Percentiles rank a stretch among this genome's conserved stretches.
Conservation (phyloP, 345 rosid species). For the Citrus medica region DNA sequence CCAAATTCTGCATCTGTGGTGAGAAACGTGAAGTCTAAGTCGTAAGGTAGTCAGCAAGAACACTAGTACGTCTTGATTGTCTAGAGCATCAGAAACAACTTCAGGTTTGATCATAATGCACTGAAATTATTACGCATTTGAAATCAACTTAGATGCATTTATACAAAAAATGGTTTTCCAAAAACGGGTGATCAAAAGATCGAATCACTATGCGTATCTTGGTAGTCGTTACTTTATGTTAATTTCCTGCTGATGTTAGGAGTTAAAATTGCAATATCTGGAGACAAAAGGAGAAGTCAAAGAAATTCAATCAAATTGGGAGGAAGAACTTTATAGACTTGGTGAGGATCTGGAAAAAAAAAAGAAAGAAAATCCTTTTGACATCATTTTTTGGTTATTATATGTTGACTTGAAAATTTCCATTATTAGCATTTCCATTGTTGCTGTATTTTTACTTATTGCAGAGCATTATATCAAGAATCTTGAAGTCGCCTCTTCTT, state of each 20-base stretch:
- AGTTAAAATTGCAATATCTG: conserved; percentile 45
- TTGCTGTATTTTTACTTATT: not conserved
- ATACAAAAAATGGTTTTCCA: not conserved
- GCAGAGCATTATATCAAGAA: conserved; percentile 64
- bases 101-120: conserved; percentile 39
- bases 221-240: too few relatives aligned
- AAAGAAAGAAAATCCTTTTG: not conserved
- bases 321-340: conserved; percentile 55
- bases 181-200: too few relatives aligned
- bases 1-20: conserved; percentile 75
- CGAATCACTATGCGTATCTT: too few relatives aligned
- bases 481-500: conserved; percentile 74
- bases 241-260: conserved; percentile 34
- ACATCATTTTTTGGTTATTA: not conserved
- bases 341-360: conserved; percentile 33
- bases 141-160: not conserved
- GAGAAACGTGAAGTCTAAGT: conserved; percentile 50
- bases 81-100: conserved; percentile 68
- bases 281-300: conserved; percentile 54
- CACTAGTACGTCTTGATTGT: too few relatives aligned
- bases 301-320: conserved; percentile 67
- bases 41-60: too few relatives aligned
- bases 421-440: not conserved
- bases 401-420: not conserved
- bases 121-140: not conserved